Evolutionary conservation across 176 grass and related monocot species (phyloP).

Genomic region (Poa annua): DNA sequence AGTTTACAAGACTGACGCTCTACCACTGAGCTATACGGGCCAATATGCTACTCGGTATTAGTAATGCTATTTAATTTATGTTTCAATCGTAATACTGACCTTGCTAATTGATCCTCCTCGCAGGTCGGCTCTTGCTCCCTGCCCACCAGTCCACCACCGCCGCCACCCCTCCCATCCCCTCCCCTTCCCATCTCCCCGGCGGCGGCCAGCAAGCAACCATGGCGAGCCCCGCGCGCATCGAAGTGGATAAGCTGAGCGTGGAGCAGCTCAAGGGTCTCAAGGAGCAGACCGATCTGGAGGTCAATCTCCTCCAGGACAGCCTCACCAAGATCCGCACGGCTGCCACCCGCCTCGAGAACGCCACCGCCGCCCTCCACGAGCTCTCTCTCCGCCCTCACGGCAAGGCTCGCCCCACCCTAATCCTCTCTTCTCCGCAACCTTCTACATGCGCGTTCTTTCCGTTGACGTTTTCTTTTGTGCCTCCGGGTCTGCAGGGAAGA

Average conservation of each 20-base stretch:
- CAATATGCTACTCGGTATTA: too few species aligned
- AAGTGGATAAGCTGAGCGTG: conserved; percentile 74
- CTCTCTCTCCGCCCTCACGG: conserved; percentile 86
- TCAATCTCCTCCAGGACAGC: conserved; percentile 91
- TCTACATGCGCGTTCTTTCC: not conserved
- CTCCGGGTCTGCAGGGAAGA: conserved; percentile 68
- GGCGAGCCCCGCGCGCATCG: conserved; percentile 56
- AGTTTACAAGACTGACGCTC: conserved; percentile 99
- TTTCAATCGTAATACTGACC: not conserved
- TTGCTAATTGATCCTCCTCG: not conserved
- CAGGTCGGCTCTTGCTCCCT: not conserved
- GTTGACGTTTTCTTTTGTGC: conserved; percentile 1
- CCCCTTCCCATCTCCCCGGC: not conserved
- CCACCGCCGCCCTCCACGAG: conserved; percentile 72
- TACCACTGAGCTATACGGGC: conserved; percentile 99
- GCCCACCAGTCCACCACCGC: not conserved
- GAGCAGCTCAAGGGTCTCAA: conserved; percentile 88
- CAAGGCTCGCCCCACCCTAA: not conserved
- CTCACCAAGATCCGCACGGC: conserved; percentile 90
- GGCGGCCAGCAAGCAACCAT: conserved; percentile 39
- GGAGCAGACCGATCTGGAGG: conserved; percentile 97
- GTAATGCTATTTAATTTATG: too few species aligned
- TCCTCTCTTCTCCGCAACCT: not conserved
- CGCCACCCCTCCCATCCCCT: conserved; percentile 11
- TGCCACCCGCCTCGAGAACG: conserved; percentile 70